Percentiles rank a stretch among this genome's conserved stretches.
Conservation (phyloP, 1,139 yeast species). For the Yamadazyma siamensis region DNA sequence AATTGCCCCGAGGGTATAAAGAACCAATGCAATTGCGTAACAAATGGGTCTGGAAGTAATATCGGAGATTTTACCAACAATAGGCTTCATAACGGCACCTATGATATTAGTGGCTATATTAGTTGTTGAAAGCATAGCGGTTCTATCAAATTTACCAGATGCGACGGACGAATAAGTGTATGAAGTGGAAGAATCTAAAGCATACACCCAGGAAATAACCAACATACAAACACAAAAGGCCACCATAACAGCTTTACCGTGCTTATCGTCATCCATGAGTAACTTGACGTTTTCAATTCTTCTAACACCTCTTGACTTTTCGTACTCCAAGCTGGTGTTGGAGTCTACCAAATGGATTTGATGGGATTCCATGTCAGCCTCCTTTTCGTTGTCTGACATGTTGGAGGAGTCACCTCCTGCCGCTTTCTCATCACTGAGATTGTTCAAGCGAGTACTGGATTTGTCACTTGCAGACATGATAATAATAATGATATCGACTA, state of each 20-base stretch:
- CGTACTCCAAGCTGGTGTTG: constrained; percentile 3
- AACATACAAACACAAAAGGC: constrained; percentile 19
- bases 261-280: constrained; percentile 16
- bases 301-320: constrained; percentile 23
- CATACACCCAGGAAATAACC: constrained; percentile 33
- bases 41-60: constrained; percentile 26
- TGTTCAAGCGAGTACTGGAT: too few species aligned
- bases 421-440: too few species aligned
- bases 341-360: constrained; percentile 6
- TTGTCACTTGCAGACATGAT: too few species aligned
- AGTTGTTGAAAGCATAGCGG: constrained; percentile 30
- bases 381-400: background rate
- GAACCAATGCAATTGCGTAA: constrained; percentile 17
- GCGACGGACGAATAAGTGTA: constrained; percentile 25
- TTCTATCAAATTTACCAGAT: constrained; percentile 28
- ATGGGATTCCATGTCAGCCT: constrained; percentile 2
- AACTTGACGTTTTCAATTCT: constrained; percentile 23
- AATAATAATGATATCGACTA: too few species aligned
- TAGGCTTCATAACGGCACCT: constrained; percentile 23
- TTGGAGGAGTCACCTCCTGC: too few species aligned
- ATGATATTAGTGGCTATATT: constrained; percentile 23
- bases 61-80: constrained; percentile 31
- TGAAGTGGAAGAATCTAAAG: constrained; percentile 36
- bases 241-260: constrained; percentile 7
- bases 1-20: constrained; percentile 25